Conservation (phyloP, 2,329 filamentous ascomycete species). For the Chaetomiaceae sp. region DNA sequence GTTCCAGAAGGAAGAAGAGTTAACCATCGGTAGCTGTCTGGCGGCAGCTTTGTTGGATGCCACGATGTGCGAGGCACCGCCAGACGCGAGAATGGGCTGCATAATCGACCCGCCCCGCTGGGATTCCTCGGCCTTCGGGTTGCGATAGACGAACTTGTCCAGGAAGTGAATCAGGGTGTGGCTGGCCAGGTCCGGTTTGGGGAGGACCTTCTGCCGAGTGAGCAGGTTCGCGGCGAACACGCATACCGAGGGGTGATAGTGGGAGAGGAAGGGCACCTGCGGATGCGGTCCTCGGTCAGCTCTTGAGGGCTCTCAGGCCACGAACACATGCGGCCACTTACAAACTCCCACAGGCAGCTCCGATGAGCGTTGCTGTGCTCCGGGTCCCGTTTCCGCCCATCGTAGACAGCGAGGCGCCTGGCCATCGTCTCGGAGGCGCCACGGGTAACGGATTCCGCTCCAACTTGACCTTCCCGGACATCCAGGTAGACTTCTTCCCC, state of each 20-base stretch:
- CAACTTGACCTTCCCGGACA: conserved; percentile 56
- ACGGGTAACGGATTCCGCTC: conserved; percentile 39
- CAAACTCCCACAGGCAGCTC: conserved; percentile 87
- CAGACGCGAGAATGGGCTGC: conserved; percentile 67
- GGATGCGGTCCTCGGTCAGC: too few species aligned
- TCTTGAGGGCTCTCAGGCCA: background rate
- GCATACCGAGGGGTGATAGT: conserved; percentile 90
- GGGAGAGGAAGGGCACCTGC: conserved; percentile 60
- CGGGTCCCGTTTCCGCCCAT: conserved; percentile 85
- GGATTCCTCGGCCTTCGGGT: conserved; percentile 65
- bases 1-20: conserved; percentile 85
- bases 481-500: conserved; percentile 53
- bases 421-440: conserved; percentile 19
- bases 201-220: conserved; percentile 61
- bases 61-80: conserved; percentile 50
- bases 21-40: conserved; percentile 49
- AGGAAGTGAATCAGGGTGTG: conserved; percentile 94
- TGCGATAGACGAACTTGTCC: conserved; percentile 97
- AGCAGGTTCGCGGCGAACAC: conserved; percentile 73
- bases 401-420: conserved; percentile 47
- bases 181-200: conserved; percentile 83
- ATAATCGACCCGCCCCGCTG: conserved; percentile 85
- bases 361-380: conserved; percentile 89
- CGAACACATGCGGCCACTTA: conserved; percentile 37
- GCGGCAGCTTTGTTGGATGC: conserved; percentile 45